A percentile compares a stretch with the other conserved stretches of the same genome.
These are phyloP conservation scores for Dalbergia cochinchinensis DNA, from an alignment of 306 rosid species.

Conservation along the genomic window DNA sequence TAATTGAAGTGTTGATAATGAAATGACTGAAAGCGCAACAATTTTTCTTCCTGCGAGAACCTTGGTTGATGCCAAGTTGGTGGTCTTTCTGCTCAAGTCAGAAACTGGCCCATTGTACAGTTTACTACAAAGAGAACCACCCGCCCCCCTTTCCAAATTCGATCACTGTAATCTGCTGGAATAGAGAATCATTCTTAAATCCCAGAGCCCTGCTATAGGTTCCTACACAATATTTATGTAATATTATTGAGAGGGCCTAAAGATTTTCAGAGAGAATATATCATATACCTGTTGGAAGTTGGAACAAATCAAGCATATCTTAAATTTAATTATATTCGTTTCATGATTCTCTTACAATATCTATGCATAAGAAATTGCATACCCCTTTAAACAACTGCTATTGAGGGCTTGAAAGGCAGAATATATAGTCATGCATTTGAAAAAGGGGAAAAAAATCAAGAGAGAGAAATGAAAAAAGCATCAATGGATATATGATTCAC, in stretches of 20 bases:
- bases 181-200: slow-evolving; percentile 6
- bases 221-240: slow-evolving; percentile 1
- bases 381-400: slow-evolving; percentile 5
- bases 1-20: neutral
- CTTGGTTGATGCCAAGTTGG: slow-evolving; percentile 18
- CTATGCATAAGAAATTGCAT: slow-evolving; percentile 47
- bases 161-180: neutral
- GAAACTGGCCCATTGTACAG: slow-evolving; percentile 26
- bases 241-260: neutral
- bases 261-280: slow-evolving; percentile 32
- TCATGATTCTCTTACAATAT: slow-evolving; percentile 46
- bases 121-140: slow-evolving; percentile 16
- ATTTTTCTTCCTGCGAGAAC: neutral
- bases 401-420: slow-evolving; percentile 47
- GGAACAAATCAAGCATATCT: slow-evolving; percentile 49
- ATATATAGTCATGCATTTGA: slow-evolving; percentile 51
- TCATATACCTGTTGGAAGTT: slow-evolving; percentile 41
- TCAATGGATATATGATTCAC: slow-evolving; percentile 30
- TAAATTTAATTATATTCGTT: slow-evolving; percentile 35
- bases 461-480: slow-evolving; percentile 49
- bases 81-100: slow-evolving; percentile 42
- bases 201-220: neutral
- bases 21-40: neutral
- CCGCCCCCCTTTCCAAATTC: slow-evolving; percentile 40
- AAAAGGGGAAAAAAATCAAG: slow-evolving; percentile 33